phyloP scores from a whole-genome alignment of 2,329 filamentous ascomycete genomes.

The Penicillium oxalicum region DNA sequence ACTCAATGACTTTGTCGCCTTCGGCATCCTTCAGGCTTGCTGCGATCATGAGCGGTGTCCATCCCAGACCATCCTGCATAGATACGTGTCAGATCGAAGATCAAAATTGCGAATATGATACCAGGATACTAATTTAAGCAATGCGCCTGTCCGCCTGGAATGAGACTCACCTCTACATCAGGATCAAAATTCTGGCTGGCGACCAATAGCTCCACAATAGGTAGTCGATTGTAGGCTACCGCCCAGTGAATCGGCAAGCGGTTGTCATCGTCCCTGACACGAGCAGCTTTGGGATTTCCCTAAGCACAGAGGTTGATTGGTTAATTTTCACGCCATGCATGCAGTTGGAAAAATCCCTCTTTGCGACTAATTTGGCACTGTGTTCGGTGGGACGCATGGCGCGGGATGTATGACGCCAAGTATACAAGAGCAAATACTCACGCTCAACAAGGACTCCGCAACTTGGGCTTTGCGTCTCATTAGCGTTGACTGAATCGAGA shows the following conservation, averaged over 20 bases:
- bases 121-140: too few relatives aligned
- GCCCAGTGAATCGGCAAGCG: slow-evolving; percentile 94
- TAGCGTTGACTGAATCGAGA: slow-evolving; percentile 15
- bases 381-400: background rate
- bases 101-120: too few relatives aligned
- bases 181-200: slow-evolving; percentile 71
- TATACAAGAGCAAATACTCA: slow-evolving; percentile 32
- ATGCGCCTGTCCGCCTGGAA: too few relatives aligned
- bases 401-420: slow-evolving; percentile 24
- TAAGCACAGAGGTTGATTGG: slow-evolving; percentile 29
- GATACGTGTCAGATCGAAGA: background rate
- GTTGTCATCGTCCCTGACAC: slow-evolving; percentile 73
- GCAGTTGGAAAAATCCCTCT: too few relatives aligned
- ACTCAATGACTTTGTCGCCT: slow-evolving; percentile 41
- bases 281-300: slow-evolving; percentile 73
- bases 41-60: slow-evolving; percentile 49
- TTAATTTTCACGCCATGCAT: too few relatives aligned
- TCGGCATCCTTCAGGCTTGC: slow-evolving; percentile 42
- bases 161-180: slow-evolving; percentile 60
- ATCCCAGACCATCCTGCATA: slow-evolving; percentile 42
- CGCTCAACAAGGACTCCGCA: slow-evolving; percentile 69
- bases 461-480: slow-evolving; percentile 49
- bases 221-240: slow-evolving; percentile 69
- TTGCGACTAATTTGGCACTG: too few relatives aligned
- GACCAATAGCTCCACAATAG: slow-evolving; percentile 67